Conservation (phyloP, 257 asterid species). For the Thymus mandschuricus region DNA sequence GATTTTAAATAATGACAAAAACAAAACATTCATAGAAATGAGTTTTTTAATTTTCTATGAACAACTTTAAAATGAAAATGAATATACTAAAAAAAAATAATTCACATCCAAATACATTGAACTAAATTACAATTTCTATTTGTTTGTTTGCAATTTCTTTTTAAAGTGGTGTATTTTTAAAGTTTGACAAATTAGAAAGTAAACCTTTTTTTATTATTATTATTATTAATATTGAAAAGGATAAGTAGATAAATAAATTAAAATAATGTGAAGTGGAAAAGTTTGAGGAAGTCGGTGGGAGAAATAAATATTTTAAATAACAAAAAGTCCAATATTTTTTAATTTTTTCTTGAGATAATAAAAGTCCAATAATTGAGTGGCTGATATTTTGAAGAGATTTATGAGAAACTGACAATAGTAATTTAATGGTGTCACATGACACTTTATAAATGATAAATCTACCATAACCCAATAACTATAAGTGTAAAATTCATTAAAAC, state of each 20-base stretch:
- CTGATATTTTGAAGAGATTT: slow-evolving; percentile 2
- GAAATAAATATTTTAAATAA: neutral
- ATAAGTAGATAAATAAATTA: neutral
- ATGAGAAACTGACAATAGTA: neutral
- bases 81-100: too few relatives aligned
- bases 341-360: neutral
- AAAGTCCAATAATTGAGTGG: slow-evolving; percentile 20
- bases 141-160: too few relatives aligned
- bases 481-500: neutral
- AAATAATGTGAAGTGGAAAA: neutral
- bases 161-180: too few relatives aligned
- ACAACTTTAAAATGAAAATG: neutral
- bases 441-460: neutral
- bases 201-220: neutral
- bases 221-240: neutral
- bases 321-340: neutral
- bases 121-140: neutral
- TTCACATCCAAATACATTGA: neutral
- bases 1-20: neutral
- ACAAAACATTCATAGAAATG: neutral
- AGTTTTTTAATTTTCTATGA: neutral
- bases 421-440: neutral
- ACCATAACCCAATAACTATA: neutral
- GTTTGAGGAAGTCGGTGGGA: neutral
- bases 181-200: too few relatives aligned